Evolutionary conservation across 192 early-diverging fungal species (phyloP), one percentile per base, ranked within the genome.

Genomic region (Kickxella alabastrina): DNA sequence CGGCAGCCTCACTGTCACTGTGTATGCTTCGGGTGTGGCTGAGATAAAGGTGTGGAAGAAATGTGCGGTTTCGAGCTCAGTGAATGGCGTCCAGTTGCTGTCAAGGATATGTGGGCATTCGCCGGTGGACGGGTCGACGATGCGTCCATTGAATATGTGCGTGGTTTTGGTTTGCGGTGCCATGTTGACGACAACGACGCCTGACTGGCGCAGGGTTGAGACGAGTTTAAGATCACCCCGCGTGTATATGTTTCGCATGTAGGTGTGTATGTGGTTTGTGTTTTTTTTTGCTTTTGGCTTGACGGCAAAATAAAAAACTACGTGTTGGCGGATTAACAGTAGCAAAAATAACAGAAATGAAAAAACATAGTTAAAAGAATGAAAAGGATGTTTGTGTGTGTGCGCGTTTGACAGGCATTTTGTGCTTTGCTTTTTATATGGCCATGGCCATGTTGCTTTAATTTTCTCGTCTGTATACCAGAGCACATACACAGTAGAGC

Each of bases 31-130:
- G 3, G 27, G 15, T 10, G 53, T 57, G 4, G 44, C 51, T 0
- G 54, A 59, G 2, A 73, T 51, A 5, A 25, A 49, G 3, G 62
- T 65, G 53, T 61, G 49, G 43, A 73, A 73, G 21, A 65, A 45
- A 2, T 18, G 49, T 10, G 31, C 36, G 2, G 52, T 27, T 37
- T 73, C 61, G 0, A 73, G 43, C 7, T 49, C 22, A 4, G n/a
- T 19, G 25, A 73, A 65, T 10, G 62, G 69, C 19, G 56, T 46
- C 69, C 61, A 65, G 44, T 59, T 52, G 62, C 62, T 54, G 2
- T 55, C 62, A 36, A 61, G 40, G 6, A 65, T 37, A 25, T 65
- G 54, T 2, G 47, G 27, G 15, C 59, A 43, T 1, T 14, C 22
- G 1, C 18, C 23, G 10, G 50, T 40, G 4, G 25, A 10, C 6